Base-by-base conservation (phyloP, 306 rosid species). In the Amphicarpaea edgeworthii region DNA sequence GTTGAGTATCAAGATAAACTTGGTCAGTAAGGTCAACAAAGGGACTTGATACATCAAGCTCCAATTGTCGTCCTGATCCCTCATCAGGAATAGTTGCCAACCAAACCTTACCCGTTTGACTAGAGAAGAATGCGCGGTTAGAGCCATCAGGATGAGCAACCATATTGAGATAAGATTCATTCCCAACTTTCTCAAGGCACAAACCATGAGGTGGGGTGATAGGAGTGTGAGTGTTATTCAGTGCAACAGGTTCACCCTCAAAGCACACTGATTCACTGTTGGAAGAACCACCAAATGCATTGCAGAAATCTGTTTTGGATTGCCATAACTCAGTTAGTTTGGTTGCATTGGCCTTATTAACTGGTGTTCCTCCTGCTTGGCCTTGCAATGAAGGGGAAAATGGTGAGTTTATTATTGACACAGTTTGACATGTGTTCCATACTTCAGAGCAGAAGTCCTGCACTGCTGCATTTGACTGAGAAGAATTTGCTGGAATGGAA, bases 181-280 rank as follows among this genome's bases (percentile, higher is more conserved):
- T 92, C 1, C 93, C 97, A 28, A 95, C 87, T 85, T 92, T 95
- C 88, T 95, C 99, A n/a, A 95, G 86, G 84, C 99, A 95, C 76
- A 95, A 72, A 50, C 97, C 99, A 78, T 65, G 72, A 40, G 97
- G 90, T 43, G 92, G 86, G 54, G 4, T 68, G 38, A 26, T n/a
- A 42, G 89, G 82, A 72, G 79, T 74, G 41, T 34, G 60, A 0
- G 82, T 73, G 5, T 83, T 84, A 37, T 89, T 90, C 23, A 95
- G 82, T 5, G 53, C 45, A 63, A 90, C 86, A 37, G 96, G 96
- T 60, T 85, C 84, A 0, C 97, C 99, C 51, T 55, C 85, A 73
- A 90, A 95, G 58, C 99, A 95, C 9, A 88, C 88, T 14, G 91
- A 88, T 37, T 68, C 86, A 40, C 85, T 79, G 23, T 26, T 62